Evolutionary conservation across 768 basidiomycete genomes (phyloP).

Genomic region (Xanthoconium stramineum): DNA sequence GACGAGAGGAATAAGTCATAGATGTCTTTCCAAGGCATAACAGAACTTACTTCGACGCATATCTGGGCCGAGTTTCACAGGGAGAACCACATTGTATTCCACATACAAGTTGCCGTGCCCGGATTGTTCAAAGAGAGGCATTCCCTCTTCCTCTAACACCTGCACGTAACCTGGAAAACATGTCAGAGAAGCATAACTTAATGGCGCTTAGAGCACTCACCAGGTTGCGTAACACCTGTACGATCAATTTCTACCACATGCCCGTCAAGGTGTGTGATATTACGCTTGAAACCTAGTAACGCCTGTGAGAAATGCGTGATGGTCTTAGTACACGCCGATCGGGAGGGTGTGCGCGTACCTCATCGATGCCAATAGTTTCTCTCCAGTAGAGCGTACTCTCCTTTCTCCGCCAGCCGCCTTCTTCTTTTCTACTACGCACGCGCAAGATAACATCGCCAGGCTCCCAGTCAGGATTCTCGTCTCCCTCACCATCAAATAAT

Average conservation of each 20-base stretch:
- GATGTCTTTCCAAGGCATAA: neutral
- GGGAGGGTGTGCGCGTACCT: slow-evolving; percentile 41
- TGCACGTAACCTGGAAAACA: slow-evolving; percentile 72
- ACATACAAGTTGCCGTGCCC: slow-evolving; percentile 81
- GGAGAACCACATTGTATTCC: slow-evolving; percentile 92
- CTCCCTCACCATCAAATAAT: slow-evolving; percentile 93
- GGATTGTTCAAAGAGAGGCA: slow-evolving; percentile 65
- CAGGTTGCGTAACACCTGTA: slow-evolving; percentile 87
- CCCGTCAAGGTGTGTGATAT: slow-evolving; percentile 90
- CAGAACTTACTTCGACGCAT: slow-evolving; percentile 69
- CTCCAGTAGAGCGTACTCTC: slow-evolving; percentile 90
- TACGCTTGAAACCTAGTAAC: slow-evolving; percentile 91
- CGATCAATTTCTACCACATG: slow-evolving; percentile 68
- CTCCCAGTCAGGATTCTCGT: slow-evolving; percentile 95
- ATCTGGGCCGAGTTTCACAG: slow-evolving; percentile 63
- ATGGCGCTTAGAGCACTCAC: slow-evolving; percentile 34
- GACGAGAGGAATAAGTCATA: slow-evolving; percentile 10
- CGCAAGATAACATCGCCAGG: slow-evolving; percentile 89
- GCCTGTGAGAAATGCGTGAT: slow-evolving; percentile 51
- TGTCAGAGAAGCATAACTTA: neutral
- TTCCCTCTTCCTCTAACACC: slow-evolving; percentile 82
- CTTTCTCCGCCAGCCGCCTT: slow-evolving; percentile 84
- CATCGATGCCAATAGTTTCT: slow-evolving; percentile 87
- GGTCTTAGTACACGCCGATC: neutral
- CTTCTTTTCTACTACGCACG: slow-evolving; percentile 72